A percentile compares a stretch with the other conserved stretches of the same genome.
Conservation (phyloP, 2,329 filamentous ascomycete species). For the Xylariales sp. region DNA sequence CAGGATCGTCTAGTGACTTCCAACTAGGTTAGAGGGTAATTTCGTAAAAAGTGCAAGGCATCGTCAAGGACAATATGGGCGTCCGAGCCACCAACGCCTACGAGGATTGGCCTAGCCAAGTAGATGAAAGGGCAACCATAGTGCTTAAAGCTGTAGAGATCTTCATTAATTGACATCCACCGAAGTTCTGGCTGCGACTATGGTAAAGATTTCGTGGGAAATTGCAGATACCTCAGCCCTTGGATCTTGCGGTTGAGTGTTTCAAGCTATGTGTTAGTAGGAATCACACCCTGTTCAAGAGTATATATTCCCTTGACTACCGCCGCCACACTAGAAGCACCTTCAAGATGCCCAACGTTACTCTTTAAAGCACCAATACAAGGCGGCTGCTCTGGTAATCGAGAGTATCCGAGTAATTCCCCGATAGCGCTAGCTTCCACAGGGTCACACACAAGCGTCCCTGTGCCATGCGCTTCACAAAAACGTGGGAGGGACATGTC, state of each 20-base stretch:
- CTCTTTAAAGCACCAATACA: constrained; percentile 41
- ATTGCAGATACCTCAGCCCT: constrained; percentile 31
- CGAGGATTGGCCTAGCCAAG: constrained; percentile 8
- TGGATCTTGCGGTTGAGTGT: constrained; percentile 37
- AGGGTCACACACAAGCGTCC: constrained; percentile 51
- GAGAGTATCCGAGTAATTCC: constrained; percentile 29
- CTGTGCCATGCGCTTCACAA: constrained; percentile 44
- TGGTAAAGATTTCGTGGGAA: constrained; percentile 32
- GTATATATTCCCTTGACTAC: constrained; percentile 41
- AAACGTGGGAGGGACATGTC: constrained; percentile 43
- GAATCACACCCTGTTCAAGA: constrained; percentile 39
- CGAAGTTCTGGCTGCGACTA: constrained; percentile 37
- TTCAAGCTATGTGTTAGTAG: constrained; percentile 38
- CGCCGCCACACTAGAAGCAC: constrained; percentile 37
- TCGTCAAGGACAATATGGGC: constrained; percentile 36
- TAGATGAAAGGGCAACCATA: neutral
- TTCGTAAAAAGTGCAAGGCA: constrained; percentile 32
- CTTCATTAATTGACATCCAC: constrained; percentile 39
- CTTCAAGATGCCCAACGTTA: constrained; percentile 40
- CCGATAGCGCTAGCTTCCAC: constrained; percentile 46
- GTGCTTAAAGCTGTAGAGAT: neutral
- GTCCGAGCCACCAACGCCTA: constrained; percentile 35
- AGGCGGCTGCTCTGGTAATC: constrained; percentile 28
- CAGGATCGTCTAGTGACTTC: constrained; percentile 19
- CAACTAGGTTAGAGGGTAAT: constrained; percentile 26